Evolutionary conservation across 805 yeast genomes (phyloP), one percentile per base, ranked within the genome.

Genomic region (Phaffomyces antillensis): DNA sequence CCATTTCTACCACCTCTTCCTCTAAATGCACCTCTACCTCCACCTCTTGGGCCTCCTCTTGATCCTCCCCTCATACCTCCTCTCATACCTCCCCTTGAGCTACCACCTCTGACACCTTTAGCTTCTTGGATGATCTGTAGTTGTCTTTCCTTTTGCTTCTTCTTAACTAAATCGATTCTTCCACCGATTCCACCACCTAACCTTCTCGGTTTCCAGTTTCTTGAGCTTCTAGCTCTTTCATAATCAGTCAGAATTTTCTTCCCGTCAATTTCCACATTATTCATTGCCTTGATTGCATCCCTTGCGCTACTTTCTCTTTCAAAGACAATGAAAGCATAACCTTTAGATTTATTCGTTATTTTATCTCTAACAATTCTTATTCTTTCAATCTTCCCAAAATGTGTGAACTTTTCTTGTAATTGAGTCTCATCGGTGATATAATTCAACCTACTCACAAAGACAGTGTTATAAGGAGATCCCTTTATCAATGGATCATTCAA

Each of bases 141-240:
- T 30, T 24, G 42, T 8, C 36, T 38, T 13, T 52, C 56, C 17
- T 48, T 53, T 36, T 43, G 41, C 24, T 37, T 47, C n/a, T 53
- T 53, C 37, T 51, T 60, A 47, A 62, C 67, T 3, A 79, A 71
- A 56, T 81, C 81, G 41, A 80, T 79, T 44, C 93, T 70, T 2
- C 96, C 96, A 5, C 97, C 97, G n/a, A 86, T 63, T 0, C 97
- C 97, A 5, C 97, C 97, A 1, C 96, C 96, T 3, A 91, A 67
- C 47, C 91, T 61, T 53, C 84, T 60, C 0, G 95, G 93, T 44
- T 71, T 73, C 84, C 90, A 86, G 52, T 72, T 75, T 44, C 82
- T 74, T 15, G 76, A 73, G 1, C 78, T 62, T 39, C 93, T 65
- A 2, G 88, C 85, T 46, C 91, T 62, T 57, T 84, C 93, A 39